Evolutionary conservation across 257 asterid genomes (phyloP).

Genomic region (Forsythia viridissima): DNA sequence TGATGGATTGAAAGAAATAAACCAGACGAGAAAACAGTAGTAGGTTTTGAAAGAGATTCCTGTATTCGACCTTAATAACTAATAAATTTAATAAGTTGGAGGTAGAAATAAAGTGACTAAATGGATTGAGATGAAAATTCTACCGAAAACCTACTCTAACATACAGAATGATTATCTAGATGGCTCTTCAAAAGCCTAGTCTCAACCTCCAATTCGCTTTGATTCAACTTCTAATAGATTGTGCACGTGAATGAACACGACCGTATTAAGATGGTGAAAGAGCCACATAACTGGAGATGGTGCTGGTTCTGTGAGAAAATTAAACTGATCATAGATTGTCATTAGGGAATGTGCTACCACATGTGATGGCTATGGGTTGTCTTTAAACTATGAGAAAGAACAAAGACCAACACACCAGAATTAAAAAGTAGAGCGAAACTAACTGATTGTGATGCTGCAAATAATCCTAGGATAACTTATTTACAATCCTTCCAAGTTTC

Average conservation of each 20-base stretch:
- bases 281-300: not conserved
- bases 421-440: not conserved
- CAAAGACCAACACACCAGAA: not conserved
- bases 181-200: not conserved
- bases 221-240: not conserved
- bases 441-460: not conserved
- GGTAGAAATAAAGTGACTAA: not conserved
- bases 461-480: no score
- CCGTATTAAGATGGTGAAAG: not conserved
- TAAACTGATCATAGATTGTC: not conserved
- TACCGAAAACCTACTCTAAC: not conserved
- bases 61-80: not conserved
- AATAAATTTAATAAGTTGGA: not conserved
- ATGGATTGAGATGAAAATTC: constrained; percentile 4
- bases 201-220: not conserved
- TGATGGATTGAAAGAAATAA: constrained; percentile 9
- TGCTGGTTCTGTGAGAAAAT: not conserved
- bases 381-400: not conserved
- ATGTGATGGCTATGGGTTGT: not conserved
- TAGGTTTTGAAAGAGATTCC: not conserved
- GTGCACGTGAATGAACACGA: not conserved
- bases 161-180: constrained; percentile 6
- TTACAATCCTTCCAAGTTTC: not conserved
- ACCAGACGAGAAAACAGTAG: not conserved
- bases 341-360: not conserved